A percentile compares a stretch with the other conserved stretches of the same genome.
phyloP scores from a whole-genome alignment of 2,329 filamentous ascomycete genomes.

The Aureobasidium sp. region DNA sequence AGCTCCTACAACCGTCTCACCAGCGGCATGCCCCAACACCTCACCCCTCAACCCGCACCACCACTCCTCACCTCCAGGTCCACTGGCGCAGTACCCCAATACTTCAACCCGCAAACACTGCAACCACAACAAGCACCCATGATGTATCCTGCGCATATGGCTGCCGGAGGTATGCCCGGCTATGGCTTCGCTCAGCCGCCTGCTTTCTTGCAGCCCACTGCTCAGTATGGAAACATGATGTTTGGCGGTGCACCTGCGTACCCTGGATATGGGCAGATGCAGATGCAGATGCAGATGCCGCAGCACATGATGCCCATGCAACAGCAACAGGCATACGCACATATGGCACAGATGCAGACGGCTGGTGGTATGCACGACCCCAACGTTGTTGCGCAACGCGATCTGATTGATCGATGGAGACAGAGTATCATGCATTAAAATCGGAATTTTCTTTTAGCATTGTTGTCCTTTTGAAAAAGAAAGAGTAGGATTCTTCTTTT shows the following conservation, averaged over 20 bases:
- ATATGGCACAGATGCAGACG: slow-evolving; percentile 6
- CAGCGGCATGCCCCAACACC: not conserved
- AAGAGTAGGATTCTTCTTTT: too few species aligned
- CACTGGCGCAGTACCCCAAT: not conserved
- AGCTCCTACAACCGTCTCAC: not conserved
- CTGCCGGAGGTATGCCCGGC: not conserved
- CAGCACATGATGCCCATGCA: not conserved
- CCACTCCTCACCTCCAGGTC: not conserved
- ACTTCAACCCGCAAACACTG: not conserved
- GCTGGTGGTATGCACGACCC: slow-evolving; percentile 19
- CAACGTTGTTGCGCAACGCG: slow-evolving; percentile 44
- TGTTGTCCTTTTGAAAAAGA: not conserved
- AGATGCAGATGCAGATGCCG: not conserved
- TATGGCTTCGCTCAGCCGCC: not conserved
- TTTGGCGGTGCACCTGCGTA: not conserved
- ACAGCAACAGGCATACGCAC: slow-evolving; percentile 10
- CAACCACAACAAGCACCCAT: not conserved
- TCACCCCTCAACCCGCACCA: not conserved
- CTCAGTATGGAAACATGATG: not conserved
- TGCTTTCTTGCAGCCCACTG: not conserved
- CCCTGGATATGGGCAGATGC: not conserved
- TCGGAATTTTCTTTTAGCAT: not conserved
- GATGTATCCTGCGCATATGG: slow-evolving; percentile 2
- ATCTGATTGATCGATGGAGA: slow-evolving; percentile 54
- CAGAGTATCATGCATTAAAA: slow-evolving; percentile 32